Base-by-base conservation (phyloP, 2,329 filamentous ascomycete species). In the Verticillium tricorpus region DNA sequence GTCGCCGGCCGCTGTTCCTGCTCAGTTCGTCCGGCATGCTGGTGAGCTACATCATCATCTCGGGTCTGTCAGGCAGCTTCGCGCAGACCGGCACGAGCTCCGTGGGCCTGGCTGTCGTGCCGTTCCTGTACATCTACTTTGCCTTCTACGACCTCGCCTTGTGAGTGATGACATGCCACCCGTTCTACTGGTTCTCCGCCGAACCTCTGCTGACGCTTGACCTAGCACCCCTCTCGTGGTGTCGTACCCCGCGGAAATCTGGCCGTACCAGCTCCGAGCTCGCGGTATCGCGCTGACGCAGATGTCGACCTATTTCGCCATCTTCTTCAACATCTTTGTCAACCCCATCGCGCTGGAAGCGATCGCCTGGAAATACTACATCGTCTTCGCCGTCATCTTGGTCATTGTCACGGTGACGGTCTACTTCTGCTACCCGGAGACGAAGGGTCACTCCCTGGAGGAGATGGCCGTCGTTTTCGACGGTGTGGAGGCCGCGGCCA, bases 351-450 rank as follows among this genome's bases (percentile, higher is more conserved):
- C 74, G 0, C 71, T 80, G 59, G 73, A 76, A 0, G 69, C 69
- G 0, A 76, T 80, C 32, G 67, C 65, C 0, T 80, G 78, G 78
- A 77, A 74, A 61, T 80, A 77, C 60, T 80, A 80, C 60, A 75
- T 79, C 9, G 75, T 80, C 3, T 79, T 77, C 65, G 75, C 77
- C n/a, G 75, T 70, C 0, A 67, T 71, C 0, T 62, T 74, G 17
- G 65, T 64, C 2, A n/a, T 61, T 34, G 61, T 52, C 39, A 59
- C 74, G 2, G 58, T 67, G 6, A 65, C 73, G 37, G 73, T 76
- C 22, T 77, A 67, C 60, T 73, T 73, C 67, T 73, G 69, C 65
- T 76, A 73, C 59, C 67, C 64, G 1, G 68, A 69, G 50, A 69
- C 68, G 1, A 66, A 63, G 52, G 68, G 66, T 22, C 61, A 64